phyloP scores from a whole-genome alignment of 2,329 filamentous ascomycete species.

The Fusarium sp. region DNA sequence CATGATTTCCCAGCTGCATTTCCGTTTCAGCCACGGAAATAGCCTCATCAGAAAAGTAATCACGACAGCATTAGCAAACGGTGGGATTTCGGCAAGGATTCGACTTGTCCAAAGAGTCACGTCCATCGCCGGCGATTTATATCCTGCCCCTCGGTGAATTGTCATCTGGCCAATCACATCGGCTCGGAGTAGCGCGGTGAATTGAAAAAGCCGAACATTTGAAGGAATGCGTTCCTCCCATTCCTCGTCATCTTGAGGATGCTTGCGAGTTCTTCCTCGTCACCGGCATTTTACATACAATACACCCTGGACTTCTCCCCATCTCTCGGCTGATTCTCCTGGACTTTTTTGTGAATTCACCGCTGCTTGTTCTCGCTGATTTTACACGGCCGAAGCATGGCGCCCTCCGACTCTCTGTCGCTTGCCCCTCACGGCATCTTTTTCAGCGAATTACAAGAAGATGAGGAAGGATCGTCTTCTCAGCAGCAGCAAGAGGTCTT shows the following conservation, averaged over 20 bases:
- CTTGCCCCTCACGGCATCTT: constrained; percentile 29
- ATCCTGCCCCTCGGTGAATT: background rate
- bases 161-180: background rate
- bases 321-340: background rate
- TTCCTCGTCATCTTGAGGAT: background rate
- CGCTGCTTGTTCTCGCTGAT: background rate
- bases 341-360: background rate
- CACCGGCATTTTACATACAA: background rate
- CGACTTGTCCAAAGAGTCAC: background rate
- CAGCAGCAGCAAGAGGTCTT: background rate
- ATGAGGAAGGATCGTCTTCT: background rate
- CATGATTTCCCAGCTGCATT: background rate
- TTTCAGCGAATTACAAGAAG: constrained; percentile 20
- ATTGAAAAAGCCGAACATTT: background rate
- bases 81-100: background rate
- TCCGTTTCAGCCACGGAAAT: background rate
- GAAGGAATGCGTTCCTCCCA: background rate
- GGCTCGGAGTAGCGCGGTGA: background rate
- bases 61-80: background rate
- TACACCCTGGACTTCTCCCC: background rate
- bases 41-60: background rate
- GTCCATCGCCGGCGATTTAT: background rate
- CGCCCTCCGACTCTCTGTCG: background rate
- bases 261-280: background rate
- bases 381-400: background rate